Evolutionary conservation across 805 yeast species (phyloP).

Genomic region (Wickerhamiella slavikovae): DNA sequence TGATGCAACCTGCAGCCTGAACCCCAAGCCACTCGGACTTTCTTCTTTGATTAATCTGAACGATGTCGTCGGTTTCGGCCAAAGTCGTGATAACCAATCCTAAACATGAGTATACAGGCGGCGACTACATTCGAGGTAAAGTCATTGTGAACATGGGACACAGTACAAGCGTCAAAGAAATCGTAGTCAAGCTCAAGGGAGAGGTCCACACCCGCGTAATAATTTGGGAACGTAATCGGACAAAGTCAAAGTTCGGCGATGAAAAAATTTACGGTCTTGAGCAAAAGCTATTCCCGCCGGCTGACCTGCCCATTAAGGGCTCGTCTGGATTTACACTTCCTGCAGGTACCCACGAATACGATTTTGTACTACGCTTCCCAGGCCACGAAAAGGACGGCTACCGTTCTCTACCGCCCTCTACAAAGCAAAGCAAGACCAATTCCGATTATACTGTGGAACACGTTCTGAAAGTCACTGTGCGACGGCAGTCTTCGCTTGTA

Average conservation of each 20-base stretch:
- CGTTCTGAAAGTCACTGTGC: conserved; percentile 3
- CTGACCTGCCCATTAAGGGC: background rate
- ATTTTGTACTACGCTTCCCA: conserved; percentile 3
- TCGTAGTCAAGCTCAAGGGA: conserved; percentile 5
- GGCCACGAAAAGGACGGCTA: conserved; percentile 1
- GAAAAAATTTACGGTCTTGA: no score
- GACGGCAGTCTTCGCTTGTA: conserved; percentile 1
- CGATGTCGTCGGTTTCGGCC: background rate
- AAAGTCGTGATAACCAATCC: conserved; percentile 2
- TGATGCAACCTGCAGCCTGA: no score
- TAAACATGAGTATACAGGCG: conserved; percentile 4
- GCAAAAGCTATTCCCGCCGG: conserved; percentile 4
- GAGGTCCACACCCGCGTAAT: conserved; percentile 5
- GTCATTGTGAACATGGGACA: conserved; percentile 4
- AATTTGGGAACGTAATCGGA: background rate
- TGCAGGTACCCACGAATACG: conserved; percentile 4
- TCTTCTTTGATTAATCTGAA: no score
- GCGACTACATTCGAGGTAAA: conserved; percentile 6
- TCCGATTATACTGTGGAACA: conserved; percentile 1
- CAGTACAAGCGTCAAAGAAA: conserved; percentile 3
- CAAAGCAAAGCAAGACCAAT: conserved; percentile 1
- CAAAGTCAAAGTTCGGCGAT: no score
- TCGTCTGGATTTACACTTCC: conserved; percentile 4
- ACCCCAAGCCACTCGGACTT: no score
- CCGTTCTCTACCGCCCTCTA: conserved; percentile 1